Base-by-base conservation (phyloP, 108 stramenopile species). In the Asterionellopsis glacialis region DNA sequence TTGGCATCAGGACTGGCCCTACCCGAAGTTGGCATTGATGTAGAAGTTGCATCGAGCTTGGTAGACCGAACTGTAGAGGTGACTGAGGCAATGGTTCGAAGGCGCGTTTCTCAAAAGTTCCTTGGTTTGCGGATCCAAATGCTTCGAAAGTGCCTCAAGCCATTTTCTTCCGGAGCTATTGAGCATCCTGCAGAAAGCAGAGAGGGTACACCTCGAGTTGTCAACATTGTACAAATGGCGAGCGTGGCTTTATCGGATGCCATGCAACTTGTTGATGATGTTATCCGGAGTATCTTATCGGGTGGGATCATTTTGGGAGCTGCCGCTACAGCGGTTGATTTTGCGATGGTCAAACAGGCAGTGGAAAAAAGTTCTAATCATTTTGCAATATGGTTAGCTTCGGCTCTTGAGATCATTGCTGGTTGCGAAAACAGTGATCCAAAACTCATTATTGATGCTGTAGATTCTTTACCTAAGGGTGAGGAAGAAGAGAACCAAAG, bases 201-300 rank as follows among this genome's bases (percentile, higher is more conserved):
- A 58, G 42, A 51, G 57, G 41, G 63, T 54, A 26, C 63, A 68
- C 1, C 18, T 27, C 1, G 67, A 58, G 65, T 85, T 22, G 52
- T 67, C 9, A 64, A 81, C 48, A 63, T 74, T 21, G 81, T 84
- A 13, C 85, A 90, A 53, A 60, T 84, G 49, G 83, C 83, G 9
- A 85, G 76, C 58, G 77, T 82, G 5, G 78, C 87, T 12, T 47
- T 92, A 26, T 84, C 85, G 14, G 91, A 92, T 73, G 84, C 79
- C 13, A 59, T 88, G 45, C 91, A 92, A 59, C 68, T 88, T 59
- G 77, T 88, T 16, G 91, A 92, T 68, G 91, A 92, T 60, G 82
- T 86, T 4, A 81, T 89, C 16, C 65, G 87, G 33, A 79, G 82
- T 26, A 79, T 83, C 26, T 50, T 66, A 22, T 11, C 63, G 10